These are phyloP conservation scores for Aspergillus wentii DNA, from an alignment of 495 filamentous ascomycete genomes.

Conservation along the genomic window DNA sequence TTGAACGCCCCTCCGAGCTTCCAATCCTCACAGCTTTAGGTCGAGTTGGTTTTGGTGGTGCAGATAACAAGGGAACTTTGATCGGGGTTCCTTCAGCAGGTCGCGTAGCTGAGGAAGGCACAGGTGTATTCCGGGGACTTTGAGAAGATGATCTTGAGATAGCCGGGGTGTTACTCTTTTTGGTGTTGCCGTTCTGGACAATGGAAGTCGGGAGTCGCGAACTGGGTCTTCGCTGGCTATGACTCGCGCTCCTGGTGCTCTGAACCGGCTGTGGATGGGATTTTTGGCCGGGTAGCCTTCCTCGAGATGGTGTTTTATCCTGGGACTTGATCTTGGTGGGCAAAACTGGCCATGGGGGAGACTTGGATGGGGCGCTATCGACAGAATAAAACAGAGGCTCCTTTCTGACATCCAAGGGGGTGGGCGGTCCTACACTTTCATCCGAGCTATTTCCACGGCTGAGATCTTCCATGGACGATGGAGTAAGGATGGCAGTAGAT, in stretches of 20 bases:
- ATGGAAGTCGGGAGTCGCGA: background rate
- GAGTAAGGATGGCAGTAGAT: conserved; percentile 11
- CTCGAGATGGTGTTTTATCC: too few species aligned
- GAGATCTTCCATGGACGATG: conserved; percentile 8
- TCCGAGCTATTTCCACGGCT: conserved; percentile 29
- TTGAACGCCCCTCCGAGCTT: too few species aligned
- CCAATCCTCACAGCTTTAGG: too few species aligned
- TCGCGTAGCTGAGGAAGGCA: background rate
- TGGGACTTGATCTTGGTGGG: too few species aligned
- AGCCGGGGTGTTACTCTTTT: too few species aligned
- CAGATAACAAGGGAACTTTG: background rate
- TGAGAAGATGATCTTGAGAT: too few species aligned
- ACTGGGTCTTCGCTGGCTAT: background rate
- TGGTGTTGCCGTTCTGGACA: background rate
- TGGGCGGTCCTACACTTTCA: conserved; percentile 29
- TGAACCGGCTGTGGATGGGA: too few species aligned
- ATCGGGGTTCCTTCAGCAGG: background rate
- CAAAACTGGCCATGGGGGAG: too few species aligned
- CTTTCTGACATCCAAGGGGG: conserved; percentile 15
- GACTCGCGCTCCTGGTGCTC: conserved; percentile 1
- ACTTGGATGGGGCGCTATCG: background rate
- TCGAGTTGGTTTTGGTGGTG: too few species aligned
- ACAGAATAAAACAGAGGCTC: conserved; percentile 10
- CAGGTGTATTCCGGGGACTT: conserved; percentile 1
- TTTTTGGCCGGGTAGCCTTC: too few species aligned